Percentiles rank a stretch among this genome's conserved stretches.
Conservation (phyloP, 2,329 filamentous ascomycete genomes). For the Thielaviopsis cerberus region DNA sequence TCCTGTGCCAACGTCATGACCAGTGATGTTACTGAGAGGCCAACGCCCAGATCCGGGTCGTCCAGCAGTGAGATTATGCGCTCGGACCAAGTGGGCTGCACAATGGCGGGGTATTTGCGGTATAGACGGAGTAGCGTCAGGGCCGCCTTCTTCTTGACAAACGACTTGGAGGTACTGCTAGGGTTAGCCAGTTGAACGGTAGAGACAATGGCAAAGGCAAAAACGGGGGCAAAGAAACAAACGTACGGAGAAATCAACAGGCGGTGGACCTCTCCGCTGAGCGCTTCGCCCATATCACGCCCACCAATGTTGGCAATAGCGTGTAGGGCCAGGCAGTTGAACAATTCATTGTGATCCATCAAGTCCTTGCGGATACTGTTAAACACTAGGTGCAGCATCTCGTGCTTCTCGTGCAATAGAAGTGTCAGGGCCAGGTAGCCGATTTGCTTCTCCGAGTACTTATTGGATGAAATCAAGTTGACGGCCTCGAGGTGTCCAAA, state of each 20-base stretch:
- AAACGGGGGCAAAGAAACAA: too few relatives aligned
- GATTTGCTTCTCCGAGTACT: constrained; percentile 99
- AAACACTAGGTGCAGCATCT: constrained; percentile 85
- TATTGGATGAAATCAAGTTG: constrained; percentile 87
- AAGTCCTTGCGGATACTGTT: constrained; percentile 97
- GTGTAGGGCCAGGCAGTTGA: constrained; percentile 90
- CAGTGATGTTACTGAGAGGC: constrained; percentile 83
- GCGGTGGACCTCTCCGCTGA: constrained; percentile 80
- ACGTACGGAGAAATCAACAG: constrained; percentile 84
- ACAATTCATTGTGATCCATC: constrained; percentile 84
- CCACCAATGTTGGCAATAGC: constrained; percentile 96
- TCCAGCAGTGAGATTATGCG: constrained; percentile 98
- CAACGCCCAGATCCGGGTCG: constrained; percentile 81
- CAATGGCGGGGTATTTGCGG: constrained; percentile 81
- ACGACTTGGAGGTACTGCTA: constrained; percentile 58
- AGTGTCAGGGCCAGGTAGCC: constrained; percentile 94
- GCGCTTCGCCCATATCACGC: constrained; percentile 87
- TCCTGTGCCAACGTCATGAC: constrained; percentile 91
- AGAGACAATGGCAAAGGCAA: too few relatives aligned
- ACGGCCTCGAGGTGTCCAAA: constrained; percentile 97
- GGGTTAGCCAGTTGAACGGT: neutral
- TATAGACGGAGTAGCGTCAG: constrained; percentile 83
- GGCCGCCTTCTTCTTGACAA: constrained; percentile 98
- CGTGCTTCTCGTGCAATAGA: constrained; percentile 92
- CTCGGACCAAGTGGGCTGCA: constrained; percentile 93